Evolutionary conservation across 345 rosid genomes (phyloP).

Genomic region (Citrus reticulata): DNA sequence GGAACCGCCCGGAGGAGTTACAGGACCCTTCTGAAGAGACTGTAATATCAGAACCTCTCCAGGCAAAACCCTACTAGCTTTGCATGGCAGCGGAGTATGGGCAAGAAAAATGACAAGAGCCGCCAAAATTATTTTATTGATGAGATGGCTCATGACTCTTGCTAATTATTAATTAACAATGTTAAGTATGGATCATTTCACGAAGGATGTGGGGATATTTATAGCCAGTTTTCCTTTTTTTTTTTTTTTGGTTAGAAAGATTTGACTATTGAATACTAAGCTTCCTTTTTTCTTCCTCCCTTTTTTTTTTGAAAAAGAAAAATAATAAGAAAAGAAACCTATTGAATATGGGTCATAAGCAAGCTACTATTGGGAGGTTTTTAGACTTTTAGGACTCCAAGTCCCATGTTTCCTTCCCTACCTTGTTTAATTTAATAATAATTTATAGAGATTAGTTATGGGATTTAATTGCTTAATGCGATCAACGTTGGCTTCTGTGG

Average conservation of each 20-base stretch:
- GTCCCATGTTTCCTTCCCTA: background rate
- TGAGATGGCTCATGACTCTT: constrained; percentile 20
- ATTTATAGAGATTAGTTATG: background rate
- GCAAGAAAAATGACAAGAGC: constrained; percentile 17
- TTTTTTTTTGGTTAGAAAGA: too few species aligned
- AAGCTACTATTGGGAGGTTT: too few species aligned
- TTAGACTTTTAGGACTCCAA: background rate
- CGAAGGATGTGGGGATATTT: background rate
- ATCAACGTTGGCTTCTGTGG: background rate
- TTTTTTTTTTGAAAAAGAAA: background rate
- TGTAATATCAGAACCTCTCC: constrained; percentile 20
- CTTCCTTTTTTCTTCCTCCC: too few species aligned
- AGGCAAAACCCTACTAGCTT: constrained; percentile 25
- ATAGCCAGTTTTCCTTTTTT: background rate
- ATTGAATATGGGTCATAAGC: constrained; percentile 22
- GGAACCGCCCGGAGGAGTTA: constrained; percentile 39
- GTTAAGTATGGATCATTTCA: background rate
- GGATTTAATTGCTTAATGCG: background rate
- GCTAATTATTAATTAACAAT: background rate
- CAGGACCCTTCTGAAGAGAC: constrained; percentile 43
- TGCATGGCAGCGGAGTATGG: constrained; percentile 13
- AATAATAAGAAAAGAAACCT: background rate
- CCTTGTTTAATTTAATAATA: background rate
- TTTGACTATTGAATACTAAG: constrained; percentile 30
- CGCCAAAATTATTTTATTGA: constrained; percentile 12